Percentiles rank a stretch among this genome's conserved stretches.
Evolutionary conservation across 305 asterid species (phyloP).

Genomic region (Fraxinus velutina): DNA sequence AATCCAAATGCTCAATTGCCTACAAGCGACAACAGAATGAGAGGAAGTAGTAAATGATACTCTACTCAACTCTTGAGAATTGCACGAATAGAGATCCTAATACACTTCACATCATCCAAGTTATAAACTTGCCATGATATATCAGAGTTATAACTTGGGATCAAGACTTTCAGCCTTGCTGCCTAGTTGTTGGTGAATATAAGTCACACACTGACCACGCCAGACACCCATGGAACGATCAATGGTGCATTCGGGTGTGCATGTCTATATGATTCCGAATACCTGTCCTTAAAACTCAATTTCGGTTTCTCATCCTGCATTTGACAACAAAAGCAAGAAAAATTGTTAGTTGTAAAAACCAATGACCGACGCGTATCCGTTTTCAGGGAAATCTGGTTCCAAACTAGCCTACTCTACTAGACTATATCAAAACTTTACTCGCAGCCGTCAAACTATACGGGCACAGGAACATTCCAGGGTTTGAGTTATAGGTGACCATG

Average conservation of each 20-base stretch:
- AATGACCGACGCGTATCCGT: not conserved
- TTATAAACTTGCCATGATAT: not conserved
- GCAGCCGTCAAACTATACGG: not conserved
- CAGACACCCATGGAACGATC: conserved; percentile 81
- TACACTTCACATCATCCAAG: not conserved
- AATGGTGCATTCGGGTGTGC: conserved; percentile 70
- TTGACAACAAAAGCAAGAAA: conserved; percentile 10
- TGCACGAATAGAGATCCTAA: not conserved
- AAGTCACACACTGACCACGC: conserved; percentile 49
- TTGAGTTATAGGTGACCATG: not conserved
- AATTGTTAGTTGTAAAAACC: not conserved
- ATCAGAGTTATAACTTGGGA: not conserved
- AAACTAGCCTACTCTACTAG: not conserved
- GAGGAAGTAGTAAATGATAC: not conserved
- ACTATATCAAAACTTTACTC: not conserved
- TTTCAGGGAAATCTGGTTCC: not conserved
- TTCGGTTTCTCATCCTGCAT: conserved; percentile 69
- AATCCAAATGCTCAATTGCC: conserved; percentile 9
- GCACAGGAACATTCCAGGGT: not conserved
- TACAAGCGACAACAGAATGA: not conserved
- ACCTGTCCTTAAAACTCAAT: conserved; percentile 58
- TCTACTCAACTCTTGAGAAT: not conserved
- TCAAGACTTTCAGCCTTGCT: not conserved
- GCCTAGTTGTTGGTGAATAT: conserved; percentile 9
- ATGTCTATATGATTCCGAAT: conserved; percentile 62